Conservation (phyloP, 805 yeast genomes). For the Suhomyces sp. region DNA sequence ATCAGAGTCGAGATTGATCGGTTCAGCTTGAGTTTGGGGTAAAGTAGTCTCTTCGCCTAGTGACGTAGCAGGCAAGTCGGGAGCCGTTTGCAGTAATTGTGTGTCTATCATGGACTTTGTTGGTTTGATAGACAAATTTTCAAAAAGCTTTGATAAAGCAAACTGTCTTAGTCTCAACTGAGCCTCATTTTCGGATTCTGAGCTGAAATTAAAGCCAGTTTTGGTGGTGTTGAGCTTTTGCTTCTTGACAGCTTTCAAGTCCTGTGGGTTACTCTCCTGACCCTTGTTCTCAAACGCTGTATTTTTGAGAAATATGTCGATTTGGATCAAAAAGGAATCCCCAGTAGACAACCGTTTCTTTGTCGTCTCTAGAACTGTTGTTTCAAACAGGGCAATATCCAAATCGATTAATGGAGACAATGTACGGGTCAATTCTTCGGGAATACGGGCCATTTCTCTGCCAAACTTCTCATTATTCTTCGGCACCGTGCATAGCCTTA, state of each 20-base stretch:
- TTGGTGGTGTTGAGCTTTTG: conserved; percentile 13
- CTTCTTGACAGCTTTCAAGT: conserved; percentile 15
- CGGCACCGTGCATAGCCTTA: conserved; percentile 29
- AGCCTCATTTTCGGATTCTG: conserved; percentile 55
- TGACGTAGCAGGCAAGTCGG: not conserved
- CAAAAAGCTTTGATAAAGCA: conserved; percentile 56
- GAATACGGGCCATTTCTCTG: conserved; percentile 73
- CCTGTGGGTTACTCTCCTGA: conserved; percentile 1
- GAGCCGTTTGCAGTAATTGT: not conserved
- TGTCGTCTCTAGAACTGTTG: conserved; percentile 58
- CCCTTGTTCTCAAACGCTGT: conserved; percentile 28
- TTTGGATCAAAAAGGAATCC: conserved; percentile 66
- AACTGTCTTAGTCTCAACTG: conserved; percentile 50
- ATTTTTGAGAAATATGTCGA: conserved; percentile 58
- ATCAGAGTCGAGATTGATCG: conserved; percentile 7
- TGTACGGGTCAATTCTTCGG: conserved; percentile 64
- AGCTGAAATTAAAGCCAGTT: conserved; percentile 22
- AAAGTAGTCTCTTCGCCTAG: conserved; percentile 4
- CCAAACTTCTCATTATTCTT: conserved; percentile 16
- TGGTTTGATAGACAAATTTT: conserved; percentile 40
- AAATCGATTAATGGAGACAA: conserved; percentile 63
- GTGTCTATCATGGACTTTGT: conserved; percentile 11
- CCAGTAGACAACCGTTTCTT: conserved; percentile 60
- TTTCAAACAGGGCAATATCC: conserved; percentile 52
- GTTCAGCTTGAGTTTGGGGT: conserved; percentile 3